Evolutionary conservation across 768 basidiomycete genomes (phyloP).

Genomic region (Mrakia blollopis): DNA sequence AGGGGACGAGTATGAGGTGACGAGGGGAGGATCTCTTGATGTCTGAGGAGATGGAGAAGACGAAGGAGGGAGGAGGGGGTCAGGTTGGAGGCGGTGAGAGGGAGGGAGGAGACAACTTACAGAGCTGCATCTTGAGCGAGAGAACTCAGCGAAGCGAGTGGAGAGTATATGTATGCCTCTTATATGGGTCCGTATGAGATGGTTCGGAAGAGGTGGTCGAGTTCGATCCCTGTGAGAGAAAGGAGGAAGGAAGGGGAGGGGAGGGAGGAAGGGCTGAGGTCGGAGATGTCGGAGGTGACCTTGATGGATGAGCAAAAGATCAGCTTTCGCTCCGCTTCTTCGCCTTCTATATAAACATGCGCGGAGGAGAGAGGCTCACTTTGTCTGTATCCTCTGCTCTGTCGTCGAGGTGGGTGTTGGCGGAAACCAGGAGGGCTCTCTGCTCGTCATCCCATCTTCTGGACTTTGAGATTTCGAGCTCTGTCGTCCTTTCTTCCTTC

Average conservation of each 20-base stretch:
- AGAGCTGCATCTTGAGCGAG: not conserved
- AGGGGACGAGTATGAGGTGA: slow-evolving; percentile 23
- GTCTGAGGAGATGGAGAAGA: slow-evolving; percentile 6
- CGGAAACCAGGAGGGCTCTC: not conserved
- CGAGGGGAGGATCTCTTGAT: slow-evolving; percentile 28
- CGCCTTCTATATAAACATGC: too few species aligned
- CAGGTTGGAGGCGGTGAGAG: not conserved
- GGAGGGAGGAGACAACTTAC: not conserved
- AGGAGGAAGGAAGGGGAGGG: not conserved
- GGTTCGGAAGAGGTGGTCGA: not conserved
- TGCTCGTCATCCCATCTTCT: not conserved
- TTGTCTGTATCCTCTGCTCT: too few species aligned
- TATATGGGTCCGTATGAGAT: too few species aligned
- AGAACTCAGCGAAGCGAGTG: too few species aligned
- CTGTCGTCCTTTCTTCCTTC: not conserved
- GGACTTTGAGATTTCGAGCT: not conserved
- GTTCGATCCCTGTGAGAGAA: not conserved
- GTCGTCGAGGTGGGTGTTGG: too few species aligned
- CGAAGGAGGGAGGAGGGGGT: not conserved
- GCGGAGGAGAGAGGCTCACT: too few species aligned
- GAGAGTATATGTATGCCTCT: not conserved
- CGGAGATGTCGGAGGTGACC: not conserved
- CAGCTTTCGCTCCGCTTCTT: too few species aligned
- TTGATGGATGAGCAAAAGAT: not conserved
- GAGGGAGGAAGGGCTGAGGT: not conserved